Evolutionary conservation across 176 grass and related monocot genomes (phyloP).

Genomic region (bread wheat (Triticum aestivum)): IWGSC_CS_RefSeq_v2.1 NC_057813.1:568220033-568220532

Average conservation of each 20-base stretch:
- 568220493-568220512: too few relatives aligned
- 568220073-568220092: slow-evolving; percentile 68
- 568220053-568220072: slow-evolving; percentile 42
- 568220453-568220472: too few relatives aligned
- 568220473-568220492: too few relatives aligned
- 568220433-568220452: too few relatives aligned
- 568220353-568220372: slow-evolving; percentile 45
- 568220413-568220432: too few relatives aligned
- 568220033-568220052: slow-evolving; percentile 56
- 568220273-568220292: slow-evolving; percentile 50
- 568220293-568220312: slow-evolving; percentile 78
- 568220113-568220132: slow-evolving; percentile 59
- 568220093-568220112: slow-evolving; percentile 74
- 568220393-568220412: too few relatives aligned
- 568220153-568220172: slow-evolving; percentile 70
- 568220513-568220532: too few relatives aligned
- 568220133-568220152: slow-evolving; percentile 43
- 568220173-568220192: slow-evolving; percentile 50
- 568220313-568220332: slow-evolving; percentile 58
- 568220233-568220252: slow-evolving; percentile 38
- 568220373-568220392: too few relatives aligned
- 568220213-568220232: slow-evolving; percentile 60
- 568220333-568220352: slow-evolving; percentile 53
- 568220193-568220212: slow-evolving; percentile 73
- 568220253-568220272: slow-evolving; percentile 58